Evolutionary conservation across 331 rosid genomes (phyloP), one percentile per base, ranked within the genome.

Genomic region (Malus hybrid): DNA sequence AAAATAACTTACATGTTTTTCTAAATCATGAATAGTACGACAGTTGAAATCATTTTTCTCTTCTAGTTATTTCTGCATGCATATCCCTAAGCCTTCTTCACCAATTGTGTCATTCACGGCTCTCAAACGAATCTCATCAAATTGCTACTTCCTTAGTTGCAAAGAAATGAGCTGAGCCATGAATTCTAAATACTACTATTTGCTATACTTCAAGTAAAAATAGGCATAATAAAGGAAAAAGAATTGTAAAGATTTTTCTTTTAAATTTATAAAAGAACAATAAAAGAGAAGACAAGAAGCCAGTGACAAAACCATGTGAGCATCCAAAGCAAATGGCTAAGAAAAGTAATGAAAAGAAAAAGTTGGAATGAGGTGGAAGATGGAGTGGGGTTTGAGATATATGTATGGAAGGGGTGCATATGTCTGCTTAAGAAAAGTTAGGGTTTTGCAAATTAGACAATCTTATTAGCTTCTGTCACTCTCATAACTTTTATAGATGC

Each of bases 261-360:
- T 15, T 7, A 19, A 29, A 9, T 7, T 10, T 10, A 18, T 14
- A 16, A 11, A 62, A 16, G 20, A 61, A 62, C 27, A 62, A 16
- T 24, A 18, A 50, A 62, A 71, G 12, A 16, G 63, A 31, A 70
- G 56, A 29, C 39, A 48, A 63, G 68, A 72, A 11, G 74, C 10
- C 33, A 86, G 66, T 32, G 76, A 57, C 62, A 73, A 70, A 75
- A 81, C 56, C 86, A 71, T 56, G 78, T 50, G 84, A 79, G 94
- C 80, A 87, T 89, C 97, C 90, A 85, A 86, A 79, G 94, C 79
- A 82, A 86, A 70, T 79, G 79, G 87, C 74, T 19, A 76, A 63
- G 70, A 80, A 90, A 87, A 84, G 87, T 32, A 78, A 73, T 13
- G 48, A 79, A 82, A 73, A 78, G 67, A 81, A 79, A 80, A 73